Conservation (phyloP, 73 alveolate genomes). For the Urostyla sp. region DNA sequence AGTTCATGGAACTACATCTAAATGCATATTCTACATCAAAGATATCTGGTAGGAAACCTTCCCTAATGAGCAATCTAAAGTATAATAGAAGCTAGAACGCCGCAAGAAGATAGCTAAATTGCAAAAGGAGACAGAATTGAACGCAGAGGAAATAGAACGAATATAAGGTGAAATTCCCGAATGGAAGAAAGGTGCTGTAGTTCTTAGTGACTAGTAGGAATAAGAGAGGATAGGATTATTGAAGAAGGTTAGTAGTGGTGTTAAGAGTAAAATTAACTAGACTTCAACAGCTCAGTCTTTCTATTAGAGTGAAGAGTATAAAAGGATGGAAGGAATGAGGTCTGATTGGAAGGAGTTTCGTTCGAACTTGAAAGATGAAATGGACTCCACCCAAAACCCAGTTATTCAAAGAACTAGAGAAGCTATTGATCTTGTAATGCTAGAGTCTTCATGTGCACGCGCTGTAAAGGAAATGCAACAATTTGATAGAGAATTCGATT, state of each 20-base stretch:
- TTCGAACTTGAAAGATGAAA: conserved; percentile 53
- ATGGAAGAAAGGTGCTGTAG: conserved; percentile 66
- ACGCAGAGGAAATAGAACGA: conserved; percentile 33
- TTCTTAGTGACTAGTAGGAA: conserved; percentile 36
- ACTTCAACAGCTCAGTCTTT: conserved; percentile 50
- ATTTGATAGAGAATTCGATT: conserved; percentile 60
- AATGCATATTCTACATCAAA: neutral
- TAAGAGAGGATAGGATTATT: conserved; percentile 58
- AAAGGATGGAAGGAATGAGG: conserved; percentile 28
- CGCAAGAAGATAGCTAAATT: conserved; percentile 42
- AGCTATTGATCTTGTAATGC: conserved; percentile 15
- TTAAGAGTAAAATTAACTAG: conserved; percentile 16
- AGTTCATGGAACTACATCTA: neutral
- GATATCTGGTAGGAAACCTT: conserved; percentile 74
- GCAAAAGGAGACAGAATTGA: conserved; percentile 26
- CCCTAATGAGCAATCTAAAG: conserved; percentile 57
- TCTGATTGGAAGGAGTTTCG: conserved; percentile 50
- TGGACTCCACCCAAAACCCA: conserved; percentile 65
- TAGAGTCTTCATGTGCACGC: conserved; percentile 41
- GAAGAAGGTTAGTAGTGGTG: neutral
- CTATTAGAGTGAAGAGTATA: conserved; percentile 54
- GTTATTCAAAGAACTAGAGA: conserved; percentile 36
- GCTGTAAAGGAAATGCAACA: conserved; percentile 61
- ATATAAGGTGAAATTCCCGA: conserved; percentile 66
- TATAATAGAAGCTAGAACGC: neutral